phyloP scores from a whole-genome alignment of 768 basidiomycete genomes.

The Russula brevipes region DNA sequence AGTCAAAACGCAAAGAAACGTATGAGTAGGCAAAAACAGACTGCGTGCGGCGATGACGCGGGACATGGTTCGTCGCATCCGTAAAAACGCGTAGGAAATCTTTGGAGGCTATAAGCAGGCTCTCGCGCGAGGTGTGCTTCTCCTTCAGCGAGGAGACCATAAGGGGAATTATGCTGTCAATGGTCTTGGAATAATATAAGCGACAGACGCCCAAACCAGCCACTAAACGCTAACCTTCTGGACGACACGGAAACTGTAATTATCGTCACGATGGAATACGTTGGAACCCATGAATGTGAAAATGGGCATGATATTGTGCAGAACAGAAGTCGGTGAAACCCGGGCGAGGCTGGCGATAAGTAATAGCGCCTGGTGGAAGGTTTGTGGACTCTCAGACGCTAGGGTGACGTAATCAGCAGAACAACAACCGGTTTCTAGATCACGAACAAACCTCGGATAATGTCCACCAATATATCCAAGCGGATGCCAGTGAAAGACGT shows the following conservation, averaged over 20 bases:
- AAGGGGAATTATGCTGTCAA: constrained; percentile 90
- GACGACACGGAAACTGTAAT: constrained; percentile 91
- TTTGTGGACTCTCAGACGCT: constrained; percentile 92
- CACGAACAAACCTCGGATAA: constrained; percentile 61
- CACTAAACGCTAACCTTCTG: constrained; percentile 58
- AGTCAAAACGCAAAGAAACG: constrained; percentile 2
- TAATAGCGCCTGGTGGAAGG: constrained; percentile 86
- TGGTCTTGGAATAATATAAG: constrained; percentile 50
- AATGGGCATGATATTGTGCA: constrained; percentile 95
- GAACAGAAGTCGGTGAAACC: constrained; percentile 82
- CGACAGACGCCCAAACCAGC: not conserved
- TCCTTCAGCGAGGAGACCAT: constrained; percentile 76
- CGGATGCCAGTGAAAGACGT: constrained; percentile 56
- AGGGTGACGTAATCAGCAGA: not conserved
- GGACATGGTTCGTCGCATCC: constrained; percentile 87
- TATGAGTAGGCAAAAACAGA: constrained; percentile 35
- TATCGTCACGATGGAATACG: constrained; percentile 93
- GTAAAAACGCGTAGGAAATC: constrained; percentile 90
- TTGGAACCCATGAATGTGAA: constrained; percentile 99
- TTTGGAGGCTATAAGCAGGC: constrained; percentile 62
- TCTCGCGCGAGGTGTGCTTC: constrained; percentile 47
- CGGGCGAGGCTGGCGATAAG: constrained; percentile 80
- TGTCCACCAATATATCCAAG: constrained; percentile 80
- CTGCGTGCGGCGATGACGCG: constrained; percentile 88
- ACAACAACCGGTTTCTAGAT: constrained; percentile 7